Evolutionary conservation across 2,329 filamentous ascomycete species (phyloP), one percentile per base, ranked within the genome.

Genomic region (Cladophialophora exuberans): DNA sequence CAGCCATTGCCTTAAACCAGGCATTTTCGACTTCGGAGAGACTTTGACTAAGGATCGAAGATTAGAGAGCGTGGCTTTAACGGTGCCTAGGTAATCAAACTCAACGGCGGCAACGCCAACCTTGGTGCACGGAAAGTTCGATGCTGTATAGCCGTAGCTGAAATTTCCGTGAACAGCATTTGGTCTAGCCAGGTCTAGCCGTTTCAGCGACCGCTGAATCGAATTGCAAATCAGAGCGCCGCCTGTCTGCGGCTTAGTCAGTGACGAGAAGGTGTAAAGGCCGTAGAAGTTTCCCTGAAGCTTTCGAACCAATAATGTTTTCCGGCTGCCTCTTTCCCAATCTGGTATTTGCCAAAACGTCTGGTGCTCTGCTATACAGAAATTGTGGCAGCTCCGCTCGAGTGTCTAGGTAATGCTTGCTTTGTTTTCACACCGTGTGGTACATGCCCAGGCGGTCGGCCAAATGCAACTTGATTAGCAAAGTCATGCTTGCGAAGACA

Each of bases 271-370:
- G 18, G 26, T 20, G 9, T 22, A 18, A 42, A 26, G 3, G n/a
- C n/a, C n/a, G n/a, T n/a, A n/a, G n/a, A n/a, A n/a, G n/a, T n/a
- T n/a, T n/a, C n/a, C n/a, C n/a, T n/a, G n/a, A n/a, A n/a, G n/a
- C n/a, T n/a, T n/a, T n/a, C n/a, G 26, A 39, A 41, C 39, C 46
- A 41, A n/a, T 31, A n/a, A n/a, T n/a, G n/a, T n/a, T n/a, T n/a
- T n/a, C n/a, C n/a, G n/a, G n/a, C n/a, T 18, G n/a, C 52, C 52
- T 54, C 28, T 54, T 50, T 46, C 52, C 45, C 13, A 22, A 49
- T 54, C 17, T 9, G 17, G 45, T 33, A 54, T 44, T 49, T 49
- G 22, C 30, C 51, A 28, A 39, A 18, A 35, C 17, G 13, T 35
- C 13, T 35, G 6, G 13, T 31, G 4, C n/a, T 35, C 31, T 13